Evolutionary conservation across 345 rosid genomes (phyloP).

Genomic region (Raphanus sativus): DNA sequence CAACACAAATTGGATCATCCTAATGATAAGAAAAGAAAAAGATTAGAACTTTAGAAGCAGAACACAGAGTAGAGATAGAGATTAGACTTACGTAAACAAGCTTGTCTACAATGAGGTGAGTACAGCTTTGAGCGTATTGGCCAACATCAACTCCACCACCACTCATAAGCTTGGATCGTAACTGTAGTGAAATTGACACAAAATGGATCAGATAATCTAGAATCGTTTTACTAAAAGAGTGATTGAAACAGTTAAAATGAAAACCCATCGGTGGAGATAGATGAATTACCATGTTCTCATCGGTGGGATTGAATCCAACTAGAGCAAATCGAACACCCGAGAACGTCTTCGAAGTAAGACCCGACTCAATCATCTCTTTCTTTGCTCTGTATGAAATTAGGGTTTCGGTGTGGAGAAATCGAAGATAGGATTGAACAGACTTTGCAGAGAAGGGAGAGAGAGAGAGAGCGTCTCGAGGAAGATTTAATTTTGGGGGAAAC

Average conservation of each 20-base stretch:
- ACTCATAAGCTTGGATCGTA: slow-evolving; percentile 63
- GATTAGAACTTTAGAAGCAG: not conserved
- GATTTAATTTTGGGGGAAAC: not conserved
- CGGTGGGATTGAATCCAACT: slow-evolving; percentile 57
- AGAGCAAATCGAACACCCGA: slow-evolving; percentile 67
- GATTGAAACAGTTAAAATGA: slow-evolving; percentile 1
- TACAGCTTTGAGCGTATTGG: slow-evolving; percentile 46
- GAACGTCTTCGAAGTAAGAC: slow-evolving; percentile 48
- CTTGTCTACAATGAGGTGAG: slow-evolving; percentile 74
- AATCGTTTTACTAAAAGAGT: not conserved
- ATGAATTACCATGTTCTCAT: slow-evolving; percentile 39
- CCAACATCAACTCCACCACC: slow-evolving; percentile 75
- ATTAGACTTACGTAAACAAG: slow-evolving; percentile 56
- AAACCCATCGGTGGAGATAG: not conserved
- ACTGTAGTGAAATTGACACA: slow-evolving; percentile 34
- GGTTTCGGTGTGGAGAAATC: not conserved
- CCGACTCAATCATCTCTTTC: slow-evolving; percentile 39
- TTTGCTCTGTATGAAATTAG: not conserved
- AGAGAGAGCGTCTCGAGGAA: slow-evolving; percentile 25
- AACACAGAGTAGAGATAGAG: not conserved
- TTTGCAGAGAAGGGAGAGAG: not conserved
- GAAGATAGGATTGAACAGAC: slow-evolving; percentile 11
- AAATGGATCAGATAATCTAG: not conserved
- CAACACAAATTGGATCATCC: slow-evolving; percentile 79
- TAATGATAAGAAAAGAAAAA: slow-evolving; percentile 22